Base-by-base conservation (phyloP, 1,139 yeast species). In the Blastobotrys arbuscula region DNA sequence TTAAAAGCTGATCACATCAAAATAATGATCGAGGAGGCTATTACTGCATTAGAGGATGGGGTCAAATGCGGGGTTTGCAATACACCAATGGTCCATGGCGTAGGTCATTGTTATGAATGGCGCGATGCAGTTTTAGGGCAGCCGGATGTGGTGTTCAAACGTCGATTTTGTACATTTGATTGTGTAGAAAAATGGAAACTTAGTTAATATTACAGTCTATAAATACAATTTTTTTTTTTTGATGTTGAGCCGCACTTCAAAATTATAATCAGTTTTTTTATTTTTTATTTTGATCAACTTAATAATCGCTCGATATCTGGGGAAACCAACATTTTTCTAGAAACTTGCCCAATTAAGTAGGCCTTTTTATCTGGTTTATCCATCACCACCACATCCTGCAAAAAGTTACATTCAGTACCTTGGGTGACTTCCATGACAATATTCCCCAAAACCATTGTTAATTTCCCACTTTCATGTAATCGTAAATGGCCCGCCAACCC, bases 401-500 rank as follows among this genome's bases (percentile, higher is more conserved):
- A 67, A 58, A 87, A 83, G n/a, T 77, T 75, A 12, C 84, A 69
- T 12, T 81, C 77, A 1, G 84, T 80, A n/a, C 96, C 96, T 59
- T 78, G 76, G 6, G 82, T 73, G 10, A 88, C 80, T 53, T 82
- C 84, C 75, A 89, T 75, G 15, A 75, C 71, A 35, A 81, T 77
- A 49, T 82, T 77, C 9, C 96, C 96, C 48, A 89, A 71, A 53
- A 79, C 77, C 65, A 89, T 77, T 12, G 92, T 75, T 36, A 88
- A 68, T 61, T 78, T 84, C 6, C 97, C 97, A 0, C 95, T 85
- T 59, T 81, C 77, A 64, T 88, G 96, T 47, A 85, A 73, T 52
- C 90, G 78, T 37, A 89, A 61, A 26, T 75, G 74, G 3, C 96
- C 97, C 20, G 87, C 75, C 50, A 74, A 73, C 1, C 96, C 96